Evolutionary conservation across 2,329 filamentous ascomycete genomes (phyloP).

Genomic region (Ambrosiella xylebori): DNA sequence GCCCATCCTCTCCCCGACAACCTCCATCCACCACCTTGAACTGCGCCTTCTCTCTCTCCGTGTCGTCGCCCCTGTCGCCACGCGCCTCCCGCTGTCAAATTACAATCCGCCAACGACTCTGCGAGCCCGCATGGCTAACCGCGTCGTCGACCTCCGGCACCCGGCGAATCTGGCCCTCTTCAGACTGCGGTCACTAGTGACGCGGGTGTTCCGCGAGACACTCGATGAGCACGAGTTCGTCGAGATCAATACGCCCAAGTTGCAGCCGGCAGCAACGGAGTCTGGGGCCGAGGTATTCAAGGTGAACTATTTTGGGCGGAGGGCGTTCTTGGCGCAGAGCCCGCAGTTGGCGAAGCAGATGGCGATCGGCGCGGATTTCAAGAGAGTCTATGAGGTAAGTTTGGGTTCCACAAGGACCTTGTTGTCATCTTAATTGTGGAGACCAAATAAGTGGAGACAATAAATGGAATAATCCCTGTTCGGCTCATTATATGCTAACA

Average conservation of each 20-base stretch:
- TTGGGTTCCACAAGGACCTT: slow-evolving; percentile 4
- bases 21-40: slow-evolving; percentile 56
- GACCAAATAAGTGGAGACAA: too few species aligned
- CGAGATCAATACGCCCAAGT: slow-evolving; percentile 85
- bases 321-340: slow-evolving; percentile 77
- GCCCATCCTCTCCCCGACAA: slow-evolving; percentile 48
- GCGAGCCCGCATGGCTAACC: slow-evolving; percentile 57
- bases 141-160: slow-evolving; percentile 73
- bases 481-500: not conserved
- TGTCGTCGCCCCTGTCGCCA: slow-evolving; percentile 32
- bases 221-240: slow-evolving; percentile 66
- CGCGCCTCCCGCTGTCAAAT: slow-evolving; percentile 30
- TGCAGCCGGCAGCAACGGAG: slow-evolving; percentile 79
- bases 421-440: too few species aligned
- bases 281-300: slow-evolving; percentile 84
- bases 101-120: slow-evolving; percentile 25
- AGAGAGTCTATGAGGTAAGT: slow-evolving; percentile 60
- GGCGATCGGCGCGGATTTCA: slow-evolving; percentile 77
- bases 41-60: slow-evolving; percentile 44
- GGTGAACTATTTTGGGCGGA: slow-evolving; percentile 76
- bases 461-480: not conserved
- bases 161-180: slow-evolving; percentile 76
- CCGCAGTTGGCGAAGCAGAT: slow-evolving; percentile 89
- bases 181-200: slow-evolving; percentile 66
- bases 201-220: slow-evolving; percentile 60